Evolutionary conservation across 2,329 filamentous ascomycete species (phyloP).

Genomic region (Aureobasidium namibiae): DNA sequence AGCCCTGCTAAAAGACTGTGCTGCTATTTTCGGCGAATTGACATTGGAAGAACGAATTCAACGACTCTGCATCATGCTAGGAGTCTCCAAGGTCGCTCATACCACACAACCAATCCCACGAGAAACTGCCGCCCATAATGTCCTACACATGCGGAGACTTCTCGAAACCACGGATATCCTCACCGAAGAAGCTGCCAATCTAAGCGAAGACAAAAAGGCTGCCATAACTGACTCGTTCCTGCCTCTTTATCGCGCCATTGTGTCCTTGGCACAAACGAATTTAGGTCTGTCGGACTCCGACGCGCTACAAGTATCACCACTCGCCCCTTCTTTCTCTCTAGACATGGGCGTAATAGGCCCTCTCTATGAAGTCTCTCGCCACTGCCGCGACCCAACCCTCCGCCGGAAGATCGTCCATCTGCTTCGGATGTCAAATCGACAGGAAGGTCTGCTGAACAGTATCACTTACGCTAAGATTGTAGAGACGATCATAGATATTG

Average conservation of each 20-base stretch:
- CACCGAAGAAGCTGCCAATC: not conserved
- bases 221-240: not conserved
- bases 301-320: not conserved
- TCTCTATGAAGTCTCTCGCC: constrained; percentile 19
- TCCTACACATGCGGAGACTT: not conserved
- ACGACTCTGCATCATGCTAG: not conserved
- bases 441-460: constrained; percentile 19
- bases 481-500: constrained; percentile 25
- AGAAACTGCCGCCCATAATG: not conserved
- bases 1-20: not conserved
- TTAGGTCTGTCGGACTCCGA: not conserved
- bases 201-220: not conserved
- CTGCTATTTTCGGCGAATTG: not conserved
- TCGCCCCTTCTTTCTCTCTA: constrained; percentile 18
- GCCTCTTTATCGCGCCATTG: not conserved
- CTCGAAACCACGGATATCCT: not conserved
- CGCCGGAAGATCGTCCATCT: constrained; percentile 18
- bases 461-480: constrained; percentile 19
- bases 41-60: not conserved
- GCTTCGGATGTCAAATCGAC: constrained; percentile 13
- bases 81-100: not conserved
- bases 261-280: not conserved
- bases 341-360: constrained; percentile 22
- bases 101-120: not conserved
- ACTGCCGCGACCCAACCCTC: constrained; percentile 19